A percentile compares a stretch with the other conserved stretches of the same genome.
phyloP scores from a whole-genome alignment of 441 rosid species.

The Aleurites moluccanus region DNA sequence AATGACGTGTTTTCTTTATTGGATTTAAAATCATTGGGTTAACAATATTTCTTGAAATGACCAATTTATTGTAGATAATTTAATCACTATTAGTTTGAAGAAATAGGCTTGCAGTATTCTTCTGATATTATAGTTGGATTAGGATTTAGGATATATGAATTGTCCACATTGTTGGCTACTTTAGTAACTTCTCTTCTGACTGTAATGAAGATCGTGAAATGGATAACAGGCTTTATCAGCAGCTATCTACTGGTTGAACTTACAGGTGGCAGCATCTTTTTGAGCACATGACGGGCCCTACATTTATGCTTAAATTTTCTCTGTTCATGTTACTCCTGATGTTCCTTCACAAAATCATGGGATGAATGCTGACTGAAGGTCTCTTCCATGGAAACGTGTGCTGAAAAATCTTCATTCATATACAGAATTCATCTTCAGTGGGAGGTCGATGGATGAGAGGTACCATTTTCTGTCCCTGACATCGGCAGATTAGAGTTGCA shows the following conservation, averaged over 20 bases:
- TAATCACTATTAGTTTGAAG: neutral
- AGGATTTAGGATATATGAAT: neutral
- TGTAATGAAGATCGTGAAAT: slow-evolving; percentile 75
- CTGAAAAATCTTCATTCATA: neutral
- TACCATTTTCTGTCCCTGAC: slow-evolving; percentile 7
- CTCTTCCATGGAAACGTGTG: neutral
- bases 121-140: neutral
- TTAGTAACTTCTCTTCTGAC: slow-evolving; percentile 34
- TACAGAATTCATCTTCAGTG: neutral
- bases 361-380: slow-evolving; percentile 28
- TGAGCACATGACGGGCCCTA: slow-evolving; percentile 38
- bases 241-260: slow-evolving; percentile 99
- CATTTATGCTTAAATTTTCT: slow-evolving; percentile 60
- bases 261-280: slow-evolving; percentile 75
- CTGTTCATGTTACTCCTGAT: slow-evolving; percentile 54
- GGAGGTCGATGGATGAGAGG: slow-evolving; percentile 5
- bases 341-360: slow-evolving; percentile 49
- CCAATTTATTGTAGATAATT: neutral
- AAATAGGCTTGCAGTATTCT: neutral
- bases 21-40: neutral
- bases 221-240: slow-evolving; percentile 89
- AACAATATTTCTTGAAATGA: neutral
- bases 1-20: neutral
- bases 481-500: neutral
- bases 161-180: slow-evolving; percentile 25